Conservation (phyloP, 1,284 basidiomycete genomes). For the Phellopilus nigrolimitatus region DNA sequence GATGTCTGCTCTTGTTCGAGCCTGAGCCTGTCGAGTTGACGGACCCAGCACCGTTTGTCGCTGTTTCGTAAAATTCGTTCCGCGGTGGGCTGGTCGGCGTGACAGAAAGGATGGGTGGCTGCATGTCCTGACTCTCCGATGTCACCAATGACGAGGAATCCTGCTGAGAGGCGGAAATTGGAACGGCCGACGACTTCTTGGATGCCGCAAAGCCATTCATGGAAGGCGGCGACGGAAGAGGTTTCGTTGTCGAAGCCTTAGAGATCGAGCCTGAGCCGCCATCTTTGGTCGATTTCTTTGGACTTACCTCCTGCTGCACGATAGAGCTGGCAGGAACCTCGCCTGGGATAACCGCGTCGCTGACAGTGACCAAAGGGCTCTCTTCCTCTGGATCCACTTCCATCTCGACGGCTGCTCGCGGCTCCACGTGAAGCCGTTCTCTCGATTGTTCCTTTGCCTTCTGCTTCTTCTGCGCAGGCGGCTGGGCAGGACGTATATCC, state of each 20-base stretch:
- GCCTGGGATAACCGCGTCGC: constrained; percentile 14
- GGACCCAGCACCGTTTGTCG: constrained; percentile 21
- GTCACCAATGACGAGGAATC: constrained; percentile 6
- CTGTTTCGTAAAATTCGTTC: constrained; percentile 12
- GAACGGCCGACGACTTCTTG: neutral
- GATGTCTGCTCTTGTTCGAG: constrained; percentile 44
- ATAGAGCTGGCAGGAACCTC: neutral
- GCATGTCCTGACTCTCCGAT: constrained; percentile 7
- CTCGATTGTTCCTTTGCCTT: constrained; percentile 4
- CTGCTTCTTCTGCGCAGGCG: constrained; percentile 25
- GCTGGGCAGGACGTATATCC: neutral
- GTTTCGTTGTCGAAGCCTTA: constrained; percentile 15
- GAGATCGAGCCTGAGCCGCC: constrained; percentile 1
- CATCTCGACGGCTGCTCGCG: neutral
- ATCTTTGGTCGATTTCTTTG: neutral
- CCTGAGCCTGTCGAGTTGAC: constrained; percentile 29
- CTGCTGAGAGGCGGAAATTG: constrained; percentile 2
- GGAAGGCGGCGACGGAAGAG: constrained; percentile 10
- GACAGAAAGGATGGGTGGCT: constrained; percentile 12
- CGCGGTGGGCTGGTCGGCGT: constrained; percentile 18
- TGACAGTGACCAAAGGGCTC: neutral
- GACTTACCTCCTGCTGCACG: neutral
- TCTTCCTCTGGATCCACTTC: constrained; percentile 1
- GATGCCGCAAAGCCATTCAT: neutral
- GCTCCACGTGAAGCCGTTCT: neutral